Percentiles rank a stretch among this genome's conserved stretches.
Conservation (phyloP, 2,329 filamentous ascomycete species). For the Trichoderma polysporum region DNA sequence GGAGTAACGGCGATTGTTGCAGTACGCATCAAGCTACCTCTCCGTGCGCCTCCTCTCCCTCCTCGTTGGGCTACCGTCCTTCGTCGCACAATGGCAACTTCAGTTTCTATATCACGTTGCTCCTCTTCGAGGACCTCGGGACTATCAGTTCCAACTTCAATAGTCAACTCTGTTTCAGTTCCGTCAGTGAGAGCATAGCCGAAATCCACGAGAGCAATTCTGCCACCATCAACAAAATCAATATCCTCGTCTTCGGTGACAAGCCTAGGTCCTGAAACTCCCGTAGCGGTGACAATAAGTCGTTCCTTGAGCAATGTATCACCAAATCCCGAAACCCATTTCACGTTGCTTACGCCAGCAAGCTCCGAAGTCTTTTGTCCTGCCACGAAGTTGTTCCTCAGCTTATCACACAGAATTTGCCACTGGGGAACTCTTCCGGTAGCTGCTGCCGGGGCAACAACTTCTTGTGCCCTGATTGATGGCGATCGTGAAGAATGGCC, state of each 20-base stretch:
- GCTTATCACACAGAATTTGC: conserved; percentile 67
- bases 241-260: conserved; percentile 68
- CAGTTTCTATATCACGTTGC: conserved; percentile 69
- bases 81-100: conserved; percentile 75
- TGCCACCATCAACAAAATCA: conserved; percentile 75
- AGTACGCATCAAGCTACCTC: conserved; percentile 46
- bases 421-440: conserved; percentile 58
- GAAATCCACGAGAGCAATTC: conserved; percentile 73
- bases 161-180: conserved; percentile 56
- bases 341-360: conserved; percentile 64
- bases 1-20: conserved; percentile 36
- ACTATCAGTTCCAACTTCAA: conserved; percentile 71
- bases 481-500: conserved; percentile 34
- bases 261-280: conserved; percentile 58
- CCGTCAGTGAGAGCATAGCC: conserved; percentile 61
- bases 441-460: conserved; percentile 29
- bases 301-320: conserved; percentile 51
- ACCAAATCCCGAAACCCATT: conserved; percentile 65
- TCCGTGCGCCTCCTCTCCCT: conserved; percentile 25
- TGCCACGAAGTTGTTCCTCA: conserved; percentile 68
- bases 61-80: conserved; percentile 67
- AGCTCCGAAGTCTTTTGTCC: conserved; percentile 66
- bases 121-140: conserved; percentile 73
- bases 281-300: conserved; percentile 70
- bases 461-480: conserved; percentile 33